Evolutionary conservation across 495 filamentous ascomycete species (phyloP).

Genomic region (Penicilliopsis zonata): DNA sequence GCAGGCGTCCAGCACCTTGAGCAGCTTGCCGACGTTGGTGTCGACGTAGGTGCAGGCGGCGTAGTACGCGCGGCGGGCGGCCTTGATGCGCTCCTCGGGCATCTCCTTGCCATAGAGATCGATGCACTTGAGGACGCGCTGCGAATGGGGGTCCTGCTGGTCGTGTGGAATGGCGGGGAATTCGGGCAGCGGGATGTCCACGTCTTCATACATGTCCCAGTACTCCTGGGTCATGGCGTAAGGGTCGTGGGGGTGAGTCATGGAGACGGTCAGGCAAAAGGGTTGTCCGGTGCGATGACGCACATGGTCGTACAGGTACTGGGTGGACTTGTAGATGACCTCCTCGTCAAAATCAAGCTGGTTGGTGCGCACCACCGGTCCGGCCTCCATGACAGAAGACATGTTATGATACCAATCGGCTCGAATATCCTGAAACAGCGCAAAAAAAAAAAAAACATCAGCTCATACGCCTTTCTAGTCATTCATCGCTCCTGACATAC

Average conservation of each 20-base stretch:
- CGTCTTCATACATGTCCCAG: constrained; percentile 78
- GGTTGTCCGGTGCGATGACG: constrained; percentile 57
- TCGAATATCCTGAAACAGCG: constrained; percentile 55
- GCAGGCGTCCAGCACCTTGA: constrained; percentile 60
- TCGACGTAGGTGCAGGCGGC: constrained; percentile 84
- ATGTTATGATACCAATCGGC: constrained; percentile 91
- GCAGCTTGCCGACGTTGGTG: constrained; percentile 69
- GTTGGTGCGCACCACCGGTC: constrained; percentile 71
- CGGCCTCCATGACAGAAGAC: constrained; percentile 76
- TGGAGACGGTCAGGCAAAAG: constrained; percentile 79
- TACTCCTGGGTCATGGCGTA: constrained; percentile 82
- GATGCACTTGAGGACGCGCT: constrained; percentile 68
- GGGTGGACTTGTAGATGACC: constrained; percentile 72
- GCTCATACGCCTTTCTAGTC: too few relatives aligned
- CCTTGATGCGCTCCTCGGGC: constrained; percentile 65
- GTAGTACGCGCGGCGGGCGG: constrained; percentile 75
- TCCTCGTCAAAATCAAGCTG: constrained; percentile 94
- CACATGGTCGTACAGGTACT: constrained; percentile 76
- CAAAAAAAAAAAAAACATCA: too few relatives aligned
- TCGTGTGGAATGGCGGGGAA: constrained; percentile 55
- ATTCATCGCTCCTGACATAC: constrained; percentile 19
- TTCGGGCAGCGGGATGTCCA: constrained; percentile 73
- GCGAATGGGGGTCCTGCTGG: constrained; percentile 70
- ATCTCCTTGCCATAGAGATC: constrained; percentile 68
- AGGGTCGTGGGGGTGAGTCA: constrained; percentile 86